These are phyloP conservation scores for Glaciozyma martinii DNA, from an alignment of 768 basidiomycete genomes.

Conservation along the genomic window DNA sequence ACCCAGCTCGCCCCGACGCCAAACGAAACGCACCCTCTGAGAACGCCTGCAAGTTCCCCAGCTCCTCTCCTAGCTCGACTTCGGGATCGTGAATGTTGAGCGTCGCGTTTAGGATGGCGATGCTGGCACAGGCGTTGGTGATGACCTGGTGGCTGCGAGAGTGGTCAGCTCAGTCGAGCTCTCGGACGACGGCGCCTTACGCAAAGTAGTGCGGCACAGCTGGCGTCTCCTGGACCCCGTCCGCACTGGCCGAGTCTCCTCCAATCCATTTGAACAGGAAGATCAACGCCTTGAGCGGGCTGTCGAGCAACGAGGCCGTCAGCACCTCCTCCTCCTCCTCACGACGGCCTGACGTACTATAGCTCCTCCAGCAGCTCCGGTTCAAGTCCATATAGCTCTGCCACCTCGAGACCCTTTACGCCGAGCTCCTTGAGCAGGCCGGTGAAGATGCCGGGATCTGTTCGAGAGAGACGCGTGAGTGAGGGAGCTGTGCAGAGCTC, in stretches of 20 bases:
- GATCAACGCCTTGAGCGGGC: slow-evolving; percentile 76
- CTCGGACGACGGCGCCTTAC: slow-evolving; percentile 47
- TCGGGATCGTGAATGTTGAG: slow-evolving; percentile 22
- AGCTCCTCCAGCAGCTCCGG: slow-evolving; percentile 9
- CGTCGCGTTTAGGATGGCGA: slow-evolving; percentile 29
- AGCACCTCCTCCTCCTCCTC: neutral
- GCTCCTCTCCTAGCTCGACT: slow-evolving; percentile 25
- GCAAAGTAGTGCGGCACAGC: slow-evolving; percentile 61
- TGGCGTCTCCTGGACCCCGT: slow-evolving; percentile 39
- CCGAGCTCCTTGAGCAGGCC: slow-evolving; percentile 70
- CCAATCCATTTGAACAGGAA: slow-evolving; percentile 98
- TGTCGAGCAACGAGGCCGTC: slow-evolving; percentile 45
- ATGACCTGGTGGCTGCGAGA: slow-evolving; percentile 51
- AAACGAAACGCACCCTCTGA: slow-evolving; percentile 17
- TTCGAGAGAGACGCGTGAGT: neutral
- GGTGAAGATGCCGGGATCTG: slow-evolving; percentile 42
- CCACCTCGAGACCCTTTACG: slow-evolving; percentile 68
- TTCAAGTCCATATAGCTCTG: slow-evolving; percentile 80
- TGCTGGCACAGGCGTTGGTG: slow-evolving; percentile 74
- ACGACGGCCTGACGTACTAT: neutral
- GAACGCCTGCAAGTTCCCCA: slow-evolving; percentile 26
- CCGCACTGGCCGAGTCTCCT: slow-evolving; percentile 33
- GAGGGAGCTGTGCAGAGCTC: neutral
- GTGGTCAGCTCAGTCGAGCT: neutral
- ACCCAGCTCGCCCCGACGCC: slow-evolving; percentile 1